phyloP scores from a whole-genome alignment of 768 basidiomycete genomes.

The Boletus rubescentipes region DNA sequence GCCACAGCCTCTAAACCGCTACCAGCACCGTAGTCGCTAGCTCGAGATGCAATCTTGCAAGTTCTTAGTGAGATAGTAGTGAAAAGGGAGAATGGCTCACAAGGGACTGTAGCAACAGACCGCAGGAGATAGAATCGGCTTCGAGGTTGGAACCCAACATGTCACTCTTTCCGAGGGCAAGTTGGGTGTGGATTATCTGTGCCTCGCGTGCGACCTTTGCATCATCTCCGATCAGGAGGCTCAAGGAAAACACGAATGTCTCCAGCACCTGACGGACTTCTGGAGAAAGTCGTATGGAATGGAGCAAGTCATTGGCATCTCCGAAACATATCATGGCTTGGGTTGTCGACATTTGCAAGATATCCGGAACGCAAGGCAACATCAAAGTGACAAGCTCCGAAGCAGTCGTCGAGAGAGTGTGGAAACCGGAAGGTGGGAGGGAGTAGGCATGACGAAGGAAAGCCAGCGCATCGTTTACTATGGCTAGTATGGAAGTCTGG shows the following conservation, averaged over 20 bases:
- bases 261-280: constrained; percentile 59
- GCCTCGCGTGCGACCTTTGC: constrained; percentile 68
- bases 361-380: constrained; percentile 57
- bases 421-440: constrained; percentile 49
- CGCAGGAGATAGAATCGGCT: constrained; percentile 62
- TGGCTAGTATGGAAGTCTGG: constrained; percentile 48
- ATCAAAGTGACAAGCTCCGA: constrained; percentile 65
- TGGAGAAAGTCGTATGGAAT: constrained; percentile 49
- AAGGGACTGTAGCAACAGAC: constrained; percentile 59
- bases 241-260: constrained; percentile 55
- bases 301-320: constrained; percentile 55
- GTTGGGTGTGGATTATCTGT: constrained; percentile 68
- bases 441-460: constrained; percentile 58
- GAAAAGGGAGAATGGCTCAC: constrained; percentile 37
- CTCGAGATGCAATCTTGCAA: constrained; percentile 55
- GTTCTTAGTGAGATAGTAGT: neutral
- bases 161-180: constrained; percentile 57
- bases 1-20: constrained; percentile 51
- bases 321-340: constrained; percentile 51
- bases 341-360: constrained; percentile 59
- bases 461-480: constrained; percentile 59
- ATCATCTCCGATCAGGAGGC: constrained; percentile 65
- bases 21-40: constrained; percentile 62
- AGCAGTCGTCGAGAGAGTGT: constrained; percentile 56
- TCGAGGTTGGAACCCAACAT: constrained; percentile 57